These are phyloP conservation scores for Xylariaceae sp. DNA, from an alignment of 2,329 filamentous ascomycete species.

Conservation along the genomic window DNA sequence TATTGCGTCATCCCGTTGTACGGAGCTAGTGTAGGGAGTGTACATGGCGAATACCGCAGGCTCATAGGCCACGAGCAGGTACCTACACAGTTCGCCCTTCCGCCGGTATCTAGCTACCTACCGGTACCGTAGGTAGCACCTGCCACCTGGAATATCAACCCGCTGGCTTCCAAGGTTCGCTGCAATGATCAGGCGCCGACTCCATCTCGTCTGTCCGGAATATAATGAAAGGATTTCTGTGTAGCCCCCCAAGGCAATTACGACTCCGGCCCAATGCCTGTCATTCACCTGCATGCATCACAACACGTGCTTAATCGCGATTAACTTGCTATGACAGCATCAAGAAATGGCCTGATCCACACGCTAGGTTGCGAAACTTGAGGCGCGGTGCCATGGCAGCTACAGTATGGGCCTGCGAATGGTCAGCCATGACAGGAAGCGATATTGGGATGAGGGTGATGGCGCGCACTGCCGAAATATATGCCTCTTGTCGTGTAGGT, in stretches of 20 bases:
- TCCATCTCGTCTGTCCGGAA: neutral
- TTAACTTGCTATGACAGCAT: conserved; percentile 18
- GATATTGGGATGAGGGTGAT: neutral
- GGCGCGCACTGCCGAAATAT: neutral
- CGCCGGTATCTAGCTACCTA: too few relatives aligned
- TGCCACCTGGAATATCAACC: too few relatives aligned
- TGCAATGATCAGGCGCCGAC: neutral
- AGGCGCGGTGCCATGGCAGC: neutral
- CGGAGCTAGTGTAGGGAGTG: neutral
- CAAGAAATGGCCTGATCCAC: conserved; percentile 9
- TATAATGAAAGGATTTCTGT: conserved; percentile 4
- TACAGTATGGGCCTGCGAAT: neutral
- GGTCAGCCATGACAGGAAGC: neutral
- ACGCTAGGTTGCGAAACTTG: neutral
- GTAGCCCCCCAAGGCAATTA: conserved; percentile 9
- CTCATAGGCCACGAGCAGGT: too few relatives aligned
- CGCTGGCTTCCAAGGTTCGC: too few relatives aligned
- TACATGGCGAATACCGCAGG: neutral
- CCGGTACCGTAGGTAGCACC: too few relatives aligned
- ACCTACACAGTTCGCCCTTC: too few relatives aligned
- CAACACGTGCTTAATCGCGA: conserved; percentile 19
- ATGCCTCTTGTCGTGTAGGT: neutral
- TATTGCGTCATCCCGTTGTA: conserved; percentile 1
- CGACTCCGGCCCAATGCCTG: conserved; percentile 12
- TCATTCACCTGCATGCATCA: conserved; percentile 19